Evolutionary conservation across 805 yeast species (phyloP).

Genomic region (Hanseniaspora thailandica): DNA sequence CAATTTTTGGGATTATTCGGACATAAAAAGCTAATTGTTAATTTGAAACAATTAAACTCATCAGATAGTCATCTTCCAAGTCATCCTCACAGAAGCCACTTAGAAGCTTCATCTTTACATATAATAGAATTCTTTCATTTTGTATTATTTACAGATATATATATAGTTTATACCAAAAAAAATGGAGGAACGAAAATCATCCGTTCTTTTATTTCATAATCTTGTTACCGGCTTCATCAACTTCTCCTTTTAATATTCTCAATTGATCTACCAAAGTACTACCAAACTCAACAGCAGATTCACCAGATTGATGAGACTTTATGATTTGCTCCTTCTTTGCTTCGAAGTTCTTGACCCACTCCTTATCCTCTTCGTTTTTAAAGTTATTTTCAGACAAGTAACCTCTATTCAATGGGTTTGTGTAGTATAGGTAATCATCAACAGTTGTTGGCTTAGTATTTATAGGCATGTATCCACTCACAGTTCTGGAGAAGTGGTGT

Average conservation of each 20-base stretch:
- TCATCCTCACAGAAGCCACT: no score
- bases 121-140: no score
- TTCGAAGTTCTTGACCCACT: conserved; percentile 17
- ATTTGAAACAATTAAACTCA: no score
- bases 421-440: conserved; percentile 69
- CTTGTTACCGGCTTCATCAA: conserved; percentile 9
- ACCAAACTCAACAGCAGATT: conserved; percentile 5
- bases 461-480: conserved; percentile 67
- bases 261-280: conserved; percentile 8
- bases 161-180: no score
- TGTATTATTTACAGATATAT: neutral
- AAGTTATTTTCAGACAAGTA: conserved; percentile 40
- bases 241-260: conserved; percentile 7
- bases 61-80: no score
- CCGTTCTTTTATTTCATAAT: neutral
- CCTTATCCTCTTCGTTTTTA: conserved; percentile 24
- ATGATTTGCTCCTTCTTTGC: neutral
- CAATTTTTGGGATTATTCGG: no score
- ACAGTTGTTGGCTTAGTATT: conserved; percentile 76
- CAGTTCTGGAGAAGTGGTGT: conserved; percentile 46
- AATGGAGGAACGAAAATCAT: no score
- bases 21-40: no score
- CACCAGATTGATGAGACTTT: neutral
- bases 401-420: conserved; percentile 61
- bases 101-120: no score